Base-by-base conservation (phyloP, 208 protist species). In the Crithidia sp. region DNA sequence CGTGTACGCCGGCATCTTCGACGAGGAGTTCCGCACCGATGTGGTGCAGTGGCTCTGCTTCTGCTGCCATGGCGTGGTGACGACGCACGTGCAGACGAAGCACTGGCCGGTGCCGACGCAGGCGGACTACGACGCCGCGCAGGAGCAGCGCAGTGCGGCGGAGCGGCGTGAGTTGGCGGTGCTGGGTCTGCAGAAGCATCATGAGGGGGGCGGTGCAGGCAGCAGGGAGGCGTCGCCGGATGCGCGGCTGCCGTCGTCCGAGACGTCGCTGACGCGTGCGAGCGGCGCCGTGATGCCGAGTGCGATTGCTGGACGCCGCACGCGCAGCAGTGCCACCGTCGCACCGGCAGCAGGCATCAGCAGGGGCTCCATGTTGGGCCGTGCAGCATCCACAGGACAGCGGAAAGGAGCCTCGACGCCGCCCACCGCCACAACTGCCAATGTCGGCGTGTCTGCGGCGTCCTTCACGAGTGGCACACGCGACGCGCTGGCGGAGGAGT, bases 11-110 rank as follows among this genome's bases (percentile, higher is more conserved):
- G 81, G 82, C 45, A 3, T 94, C 17, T 93, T 95, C 67, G 81
- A 93, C 67, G 69, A 76, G 8, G 69, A 81, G 37, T 89, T 95
- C 63, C 86, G 90, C 62, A 63, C 84, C 8, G 89, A 92, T 61
- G 44, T 97, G 49, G 74, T 92, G 56, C 88, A 87, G 5, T 75
- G 90, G 40, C 86, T 94, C 57, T 88, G 83, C 54, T 94, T 79
- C 68, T 97, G 90, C 86, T 94, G 79, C 68, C 88, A 85, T 61
- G 93, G 93, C 7, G 75, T 95, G 10, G 57, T 86, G 52, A 69
- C 88, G 28, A 89, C 82, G 7, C 87, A 92, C 71, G 86, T 93
- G 60, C 80, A 88, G 41, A 65, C 77, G 41, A 76, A 52, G 44
- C 76, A 76, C 44, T 97, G 93, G 90, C 89, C 88, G 7, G 40